Conservation (phyloP, 495 filamentous ascomycete species). For the Hamigera avellanea region DNA sequence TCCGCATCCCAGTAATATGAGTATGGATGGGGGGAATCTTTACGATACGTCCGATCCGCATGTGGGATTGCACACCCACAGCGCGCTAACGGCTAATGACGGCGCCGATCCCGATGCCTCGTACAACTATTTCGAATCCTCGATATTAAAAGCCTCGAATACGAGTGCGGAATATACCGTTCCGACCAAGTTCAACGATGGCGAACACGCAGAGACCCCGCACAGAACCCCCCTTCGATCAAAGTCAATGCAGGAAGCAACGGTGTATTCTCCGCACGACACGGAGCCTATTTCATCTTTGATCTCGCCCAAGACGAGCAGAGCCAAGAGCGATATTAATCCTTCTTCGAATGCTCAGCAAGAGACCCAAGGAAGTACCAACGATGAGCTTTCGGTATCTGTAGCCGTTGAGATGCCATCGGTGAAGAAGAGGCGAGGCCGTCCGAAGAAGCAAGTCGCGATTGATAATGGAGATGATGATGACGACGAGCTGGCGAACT, state of each 20-base stretch:
- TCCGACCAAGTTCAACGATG: background rate
- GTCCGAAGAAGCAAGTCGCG: conserved; percentile 20
- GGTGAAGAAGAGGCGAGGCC: conserved; percentile 21
- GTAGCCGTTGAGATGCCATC: conserved; percentile 10
- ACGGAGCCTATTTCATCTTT: conserved; percentile 31
- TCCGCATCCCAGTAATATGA: too few species aligned
- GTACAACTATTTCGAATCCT: conserved; percentile 19
- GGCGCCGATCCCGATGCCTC: conserved; percentile 1
- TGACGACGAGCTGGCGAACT: conserved; percentile 21
- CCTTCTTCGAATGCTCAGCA: conserved; percentile 6
- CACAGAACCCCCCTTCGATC: conserved; percentile 11
- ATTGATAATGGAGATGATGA: conserved; percentile 17
- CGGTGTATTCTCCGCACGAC: conserved; percentile 24
- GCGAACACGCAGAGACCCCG: conserved; percentile 3
- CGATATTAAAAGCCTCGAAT: conserved; percentile 2
- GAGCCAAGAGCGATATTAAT: conserved; percentile 15
- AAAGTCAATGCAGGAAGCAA: conserved; percentile 15
- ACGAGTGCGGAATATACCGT: background rate
- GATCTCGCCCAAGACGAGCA: conserved; percentile 10
- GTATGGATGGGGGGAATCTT: too few species aligned
- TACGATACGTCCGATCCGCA: too few species aligned
- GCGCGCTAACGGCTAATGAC: too few species aligned
- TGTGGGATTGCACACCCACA: too few species aligned
- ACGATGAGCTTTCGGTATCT: conserved; percentile 22
- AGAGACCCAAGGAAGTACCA: conserved; percentile 10